Evolutionary conservation across 2,329 filamentous ascomycete genomes (phyloP), one percentile per base, ranked within the genome.

Genomic region (Magnaporthiopsis rhizophila): DNA sequence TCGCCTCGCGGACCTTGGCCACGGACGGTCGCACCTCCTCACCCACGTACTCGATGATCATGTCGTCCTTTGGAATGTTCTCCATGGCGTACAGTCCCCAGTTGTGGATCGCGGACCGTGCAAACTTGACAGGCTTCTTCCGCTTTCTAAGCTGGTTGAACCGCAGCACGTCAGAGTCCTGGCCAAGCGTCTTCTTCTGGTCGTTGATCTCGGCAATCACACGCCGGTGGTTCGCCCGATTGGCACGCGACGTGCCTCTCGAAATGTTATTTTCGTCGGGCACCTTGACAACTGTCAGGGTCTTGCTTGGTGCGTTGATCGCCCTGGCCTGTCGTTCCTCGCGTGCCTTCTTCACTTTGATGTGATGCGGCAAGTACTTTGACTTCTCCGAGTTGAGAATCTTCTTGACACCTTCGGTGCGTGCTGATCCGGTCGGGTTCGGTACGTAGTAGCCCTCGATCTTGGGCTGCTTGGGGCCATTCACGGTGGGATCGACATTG

Each of bases 71-170:
- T 66, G 90, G 86, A 68, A 99, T 99, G 73, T 96, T 95, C 78
- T 99, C 95, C 82, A 97, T 94, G 3, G 95, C 93, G 73, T 99
- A 99, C 34, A 99, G 80, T 34, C 95, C 95, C 95, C 95, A 99
- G 72, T 97, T 98, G 78, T 99, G 95, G 71, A 99, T 99, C 59
- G 95, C 95, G 63, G 95, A 99, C 59, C 95, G 87, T 65, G 94
- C 95, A 77, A 99, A 99, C 74, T 96, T 95, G 75, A 99, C 95
- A 1, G 94, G 93, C 82, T 99, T 99, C 86, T 98, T 99, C 67
- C 95, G 90, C 79, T 98, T 99, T 84, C 98, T 97, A 65, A 99
- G 87, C 79, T 98, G 95, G 77, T 99, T 99, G 84, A 99, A 99
- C 65, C 94, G 90, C 71, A 99, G 86, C 36, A 95, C 92, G 71